phyloP scores from a whole-genome alignment of 768 basidiomycete genomes.

The Hemileccinum rubropunctum region DNA sequence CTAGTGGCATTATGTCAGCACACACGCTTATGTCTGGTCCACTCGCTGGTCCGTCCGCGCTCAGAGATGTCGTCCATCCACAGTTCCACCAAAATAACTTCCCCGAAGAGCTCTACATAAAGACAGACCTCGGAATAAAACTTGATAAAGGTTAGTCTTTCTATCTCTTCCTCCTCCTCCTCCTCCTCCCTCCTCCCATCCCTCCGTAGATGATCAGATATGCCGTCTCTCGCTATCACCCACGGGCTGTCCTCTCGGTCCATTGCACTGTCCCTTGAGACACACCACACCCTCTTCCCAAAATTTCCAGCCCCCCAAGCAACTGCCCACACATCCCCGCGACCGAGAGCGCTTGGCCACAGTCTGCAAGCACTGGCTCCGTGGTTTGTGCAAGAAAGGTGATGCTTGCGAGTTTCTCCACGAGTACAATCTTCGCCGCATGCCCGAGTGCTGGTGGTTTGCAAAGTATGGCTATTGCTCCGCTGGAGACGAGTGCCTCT shows the following conservation, averaged over 20 bases:
- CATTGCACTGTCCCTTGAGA: conserved; percentile 87
- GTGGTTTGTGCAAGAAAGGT: conserved; percentile 97
- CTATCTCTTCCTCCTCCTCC: not conserved
- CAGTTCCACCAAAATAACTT: conserved; percentile 96
- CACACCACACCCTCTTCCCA: conserved; percentile 85
- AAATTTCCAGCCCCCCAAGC: conserved; percentile 89
- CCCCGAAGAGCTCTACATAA: conserved; percentile 74
- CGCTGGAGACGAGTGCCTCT: conserved; percentile 95
- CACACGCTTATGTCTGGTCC: conserved; percentile 37
- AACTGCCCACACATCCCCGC: conserved; percentile 77
- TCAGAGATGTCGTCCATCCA: conserved; percentile 74
- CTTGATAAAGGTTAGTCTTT: conserved; percentile 76
- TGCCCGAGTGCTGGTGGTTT: conserved; percentile 99
- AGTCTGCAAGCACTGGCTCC: conserved; percentile 98
- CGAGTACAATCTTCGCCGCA: conserved; percentile 95
- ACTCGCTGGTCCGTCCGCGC: conserved; percentile 53
- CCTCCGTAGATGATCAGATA: conserved; percentile 80
- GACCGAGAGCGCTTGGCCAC: conserved; percentile 83
- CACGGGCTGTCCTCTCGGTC: conserved; percentile 86
- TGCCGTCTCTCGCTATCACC: conserved; percentile 81
- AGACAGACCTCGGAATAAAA: conserved; percentile 79
- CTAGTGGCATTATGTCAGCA: conserved; percentile 6
- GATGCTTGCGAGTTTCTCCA: conserved; percentile 98
- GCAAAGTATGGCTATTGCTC: conserved; percentile 98
- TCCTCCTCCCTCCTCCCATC: not conserved